Conservation (phyloP, 192 early-diverging fungal genomes). For the Umbelopsis sp. region DNA sequence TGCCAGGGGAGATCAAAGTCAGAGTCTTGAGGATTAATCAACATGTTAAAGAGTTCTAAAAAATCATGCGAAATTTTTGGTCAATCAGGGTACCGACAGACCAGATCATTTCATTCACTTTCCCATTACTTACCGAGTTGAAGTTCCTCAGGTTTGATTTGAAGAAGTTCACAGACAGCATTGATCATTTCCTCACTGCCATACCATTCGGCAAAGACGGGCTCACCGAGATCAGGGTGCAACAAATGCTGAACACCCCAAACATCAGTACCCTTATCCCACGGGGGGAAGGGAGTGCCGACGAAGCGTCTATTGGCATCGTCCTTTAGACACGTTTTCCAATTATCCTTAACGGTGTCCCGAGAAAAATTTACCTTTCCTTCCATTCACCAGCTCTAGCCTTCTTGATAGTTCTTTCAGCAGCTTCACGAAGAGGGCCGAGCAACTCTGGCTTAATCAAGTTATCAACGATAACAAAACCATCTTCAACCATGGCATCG, state of each 20-base stretch:
- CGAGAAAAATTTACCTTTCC: conserved; percentile 27
- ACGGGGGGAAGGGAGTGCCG: conserved; percentile 54
- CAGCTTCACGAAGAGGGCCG: conserved; percentile 37
- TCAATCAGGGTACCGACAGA: neutral
- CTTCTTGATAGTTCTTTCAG: conserved; percentile 41
- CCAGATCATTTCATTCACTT: neutral
- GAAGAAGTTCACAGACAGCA: conserved; percentile 46
- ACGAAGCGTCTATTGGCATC: conserved; percentile 36
- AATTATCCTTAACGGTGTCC: neutral
- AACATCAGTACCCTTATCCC: conserved; percentile 46
- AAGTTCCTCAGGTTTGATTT: conserved; percentile 35
- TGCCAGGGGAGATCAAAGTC: conserved; percentile 55
- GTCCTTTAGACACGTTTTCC: neutral
- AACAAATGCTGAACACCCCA: conserved; percentile 55
- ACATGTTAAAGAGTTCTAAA: conserved; percentile 51
- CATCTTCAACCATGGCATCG: conserved; percentile 39
- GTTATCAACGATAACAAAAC: conserved; percentile 51
- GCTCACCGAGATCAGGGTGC: conserved; percentile 49
- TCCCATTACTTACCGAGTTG: conserved; percentile 39
- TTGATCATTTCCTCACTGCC: conserved; percentile 39
- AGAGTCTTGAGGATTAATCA: conserved; percentile 47
- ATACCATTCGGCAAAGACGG: conserved; percentile 52
- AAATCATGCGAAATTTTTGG: neutral
- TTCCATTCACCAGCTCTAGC: conserved; percentile 49
- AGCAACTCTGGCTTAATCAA: conserved; percentile 42